Percentiles rank a stretch among this genome's conserved stretches.
Evolutionary conservation across 1,284 basidiomycete genomes (phyloP).

Genomic region (Pterulicium gracile): DNA sequence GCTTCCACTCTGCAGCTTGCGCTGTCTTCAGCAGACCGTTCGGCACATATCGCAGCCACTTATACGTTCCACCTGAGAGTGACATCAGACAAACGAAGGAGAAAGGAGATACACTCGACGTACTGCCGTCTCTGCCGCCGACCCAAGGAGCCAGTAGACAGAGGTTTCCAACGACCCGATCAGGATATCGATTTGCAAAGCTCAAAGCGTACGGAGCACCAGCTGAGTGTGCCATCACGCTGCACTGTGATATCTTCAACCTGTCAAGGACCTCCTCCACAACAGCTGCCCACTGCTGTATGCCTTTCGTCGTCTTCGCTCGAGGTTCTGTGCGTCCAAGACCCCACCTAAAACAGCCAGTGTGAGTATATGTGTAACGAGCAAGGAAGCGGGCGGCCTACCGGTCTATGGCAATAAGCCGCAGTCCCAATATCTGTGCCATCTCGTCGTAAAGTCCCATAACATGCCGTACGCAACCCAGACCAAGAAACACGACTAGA

Average conservation of each 20-base stretch:
- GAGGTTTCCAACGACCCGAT: slow-evolving; percentile 75
- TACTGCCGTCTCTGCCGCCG: slow-evolving; percentile 77
- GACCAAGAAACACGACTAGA: slow-evolving; percentile 83
- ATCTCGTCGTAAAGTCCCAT: slow-evolving; percentile 95
- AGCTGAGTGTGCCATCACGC: slow-evolving; percentile 93
- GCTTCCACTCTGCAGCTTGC: slow-evolving; percentile 93
- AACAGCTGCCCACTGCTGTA: slow-evolving; percentile 85
- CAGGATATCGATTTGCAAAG: slow-evolving; percentile 63
- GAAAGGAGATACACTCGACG: too few species aligned
- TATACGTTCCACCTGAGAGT: slow-evolving; percentile 58
- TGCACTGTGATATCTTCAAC: slow-evolving; percentile 71
- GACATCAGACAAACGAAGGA: slow-evolving; percentile 11
- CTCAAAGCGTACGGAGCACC: slow-evolving; percentile 93
- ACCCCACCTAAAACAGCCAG: slow-evolving; percentile 62
- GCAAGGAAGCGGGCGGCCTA: slow-evolving; percentile 20
- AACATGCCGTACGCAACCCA: slow-evolving; percentile 91
- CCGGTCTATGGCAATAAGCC: slow-evolving; percentile 93
- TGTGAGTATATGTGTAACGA: slow-evolving; percentile 4
- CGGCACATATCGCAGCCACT: slow-evolving; percentile 95
- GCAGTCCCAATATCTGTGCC: slow-evolving; percentile 76
- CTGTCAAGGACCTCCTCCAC: slow-evolving; percentile 85
- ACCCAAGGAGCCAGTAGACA: slow-evolving; percentile 97
- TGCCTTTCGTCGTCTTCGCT: slow-evolving; percentile 61
- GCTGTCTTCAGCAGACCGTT: slow-evolving; percentile 90
- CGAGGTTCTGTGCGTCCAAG: slow-evolving; percentile 77